phyloP scores from a whole-genome alignment of 805 yeast species.

The Barnettozyma wickerhamii region DNA sequence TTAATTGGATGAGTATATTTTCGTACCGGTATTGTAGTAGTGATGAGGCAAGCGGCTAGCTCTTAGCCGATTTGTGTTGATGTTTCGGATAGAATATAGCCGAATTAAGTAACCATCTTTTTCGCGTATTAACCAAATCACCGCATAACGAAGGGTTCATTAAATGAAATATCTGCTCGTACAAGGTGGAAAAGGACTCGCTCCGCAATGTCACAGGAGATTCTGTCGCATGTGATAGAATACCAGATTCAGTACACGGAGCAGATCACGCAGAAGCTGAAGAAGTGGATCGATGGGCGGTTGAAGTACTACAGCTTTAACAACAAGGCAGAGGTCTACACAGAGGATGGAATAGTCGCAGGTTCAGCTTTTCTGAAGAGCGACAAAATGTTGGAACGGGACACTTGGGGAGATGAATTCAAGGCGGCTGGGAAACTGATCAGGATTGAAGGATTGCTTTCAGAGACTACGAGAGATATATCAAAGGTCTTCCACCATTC shows the following conservation, averaged over 20 bases:
- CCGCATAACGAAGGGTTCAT: no score
- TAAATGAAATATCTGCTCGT: no score
- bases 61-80: no score
- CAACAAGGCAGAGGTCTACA: slow-evolving; percentile 18
- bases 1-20: no score
- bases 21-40: no score
- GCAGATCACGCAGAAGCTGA: slow-evolving; percentile 19
- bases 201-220: slow-evolving; percentile 21
- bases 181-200: no score
- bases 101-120: no score
- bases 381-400: slow-evolving; percentile 7
- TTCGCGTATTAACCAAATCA: no score
- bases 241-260: slow-evolving; percentile 19
- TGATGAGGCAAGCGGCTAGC: no score
- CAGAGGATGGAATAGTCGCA: slow-evolving; percentile 14
- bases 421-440: slow-evolving; percentile 17
- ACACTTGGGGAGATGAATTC: slow-evolving; percentile 15
- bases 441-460: slow-evolving; percentile 11
- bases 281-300: slow-evolving; percentile 24
- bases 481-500: slow-evolving; percentile 12
- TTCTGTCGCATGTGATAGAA: slow-evolving; percentile 21
- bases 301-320: slow-evolving; percentile 20
- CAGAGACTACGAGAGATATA: slow-evolving; percentile 16
- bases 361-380: slow-evolving; percentile 16
- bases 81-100: no score